Evolutionary conservation across 2,329 filamentous ascomycete genomes (phyloP), one percentile per base, ranked within the genome.

Genomic region (Tothia fuscella): DNA sequence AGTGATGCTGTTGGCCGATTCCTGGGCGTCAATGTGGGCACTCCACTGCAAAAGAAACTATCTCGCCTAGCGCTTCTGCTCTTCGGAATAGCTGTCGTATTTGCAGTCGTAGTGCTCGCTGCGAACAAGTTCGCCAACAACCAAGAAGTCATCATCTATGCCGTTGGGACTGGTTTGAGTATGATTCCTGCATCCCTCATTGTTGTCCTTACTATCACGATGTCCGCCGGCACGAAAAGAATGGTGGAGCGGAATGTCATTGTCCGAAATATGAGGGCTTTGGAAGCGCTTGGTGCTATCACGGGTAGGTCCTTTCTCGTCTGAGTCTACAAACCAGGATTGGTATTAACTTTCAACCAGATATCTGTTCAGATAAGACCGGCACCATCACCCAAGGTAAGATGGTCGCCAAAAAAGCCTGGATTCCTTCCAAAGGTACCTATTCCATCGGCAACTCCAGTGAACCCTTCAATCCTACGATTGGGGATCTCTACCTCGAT

Each of bases 61-160:
- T 85, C 82, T 63, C 86, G 87, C 60, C 80, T 94, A 53, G 86
- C 87, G 21, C 76, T 91, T 33, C 56, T 85, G 3, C 73, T 93
- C 2, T 93, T 93, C 53, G 77, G 70, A 34, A 72, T 86, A 38
- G 87, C 80, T 3, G 71, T 84, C 12, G 51, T 83, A 19, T 80
- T 78, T 47, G 78, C 79, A 6, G 72, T 84, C 49, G 75, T 84
- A 50, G 78, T 82, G 31, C 68, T 82, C 33, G 79, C 67, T 6
- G 73, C 78, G 41, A 83, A 81, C 56, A 56, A 58, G 47, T 63
- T 54, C 51, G 46, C 61, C 17, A 49, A 61, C 25, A 54, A 55
- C 24, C 56, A 62, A 32, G 65, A 68, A 47, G 64, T 65, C 13
- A 52, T 67, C 31, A 67, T 68, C 48, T 68, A 68, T 42, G 65